Evolutionary conservation across 805 yeast genomes (phyloP).

Genomic region (Schizosaccharomyces lindneri): DNA sequence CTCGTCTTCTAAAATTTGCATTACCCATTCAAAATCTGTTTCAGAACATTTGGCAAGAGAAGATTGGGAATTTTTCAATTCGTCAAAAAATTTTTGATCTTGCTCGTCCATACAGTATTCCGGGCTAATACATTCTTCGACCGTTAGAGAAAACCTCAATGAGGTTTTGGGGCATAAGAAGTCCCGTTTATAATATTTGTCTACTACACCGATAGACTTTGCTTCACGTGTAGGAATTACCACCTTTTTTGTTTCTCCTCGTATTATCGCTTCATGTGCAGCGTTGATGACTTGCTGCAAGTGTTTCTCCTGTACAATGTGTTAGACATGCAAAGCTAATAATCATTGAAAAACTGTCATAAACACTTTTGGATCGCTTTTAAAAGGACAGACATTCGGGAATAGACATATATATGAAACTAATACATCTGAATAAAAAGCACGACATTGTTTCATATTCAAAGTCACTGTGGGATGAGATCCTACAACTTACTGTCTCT

Average conservation of each 20-base stretch:
- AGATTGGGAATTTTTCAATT: constrained; percentile 12
- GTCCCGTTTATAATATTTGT: constrained; percentile 38
- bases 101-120: constrained; percentile 74
- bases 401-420: too few species aligned
- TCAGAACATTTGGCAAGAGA: constrained; percentile 27
- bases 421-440: too few species aligned
- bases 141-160: constrained; percentile 75
- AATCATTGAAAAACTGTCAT: neutral
- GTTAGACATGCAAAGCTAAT: neutral
- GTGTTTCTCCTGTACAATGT: constrained; percentile 42
- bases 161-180: constrained; percentile 56
- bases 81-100: constrained; percentile 43
- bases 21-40: constrained; percentile 62
- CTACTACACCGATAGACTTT: constrained; percentile 25
- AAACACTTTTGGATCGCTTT: neutral
- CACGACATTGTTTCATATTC: too few species aligned
- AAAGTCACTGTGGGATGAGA: too few species aligned
- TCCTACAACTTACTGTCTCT: too few species aligned
- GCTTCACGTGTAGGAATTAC: constrained; percentile 97
- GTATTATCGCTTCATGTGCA: constrained; percentile 34
- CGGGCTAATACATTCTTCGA: constrained; percentile 79
- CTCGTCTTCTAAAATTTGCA: constrained; percentile 47
- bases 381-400: neutral
- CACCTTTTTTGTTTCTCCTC: constrained; percentile 26
- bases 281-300: constrained; percentile 75